Base-by-base conservation (phyloP, 1,284 basidiomycete genomes). In the Leccinum subrobustum region DNA sequence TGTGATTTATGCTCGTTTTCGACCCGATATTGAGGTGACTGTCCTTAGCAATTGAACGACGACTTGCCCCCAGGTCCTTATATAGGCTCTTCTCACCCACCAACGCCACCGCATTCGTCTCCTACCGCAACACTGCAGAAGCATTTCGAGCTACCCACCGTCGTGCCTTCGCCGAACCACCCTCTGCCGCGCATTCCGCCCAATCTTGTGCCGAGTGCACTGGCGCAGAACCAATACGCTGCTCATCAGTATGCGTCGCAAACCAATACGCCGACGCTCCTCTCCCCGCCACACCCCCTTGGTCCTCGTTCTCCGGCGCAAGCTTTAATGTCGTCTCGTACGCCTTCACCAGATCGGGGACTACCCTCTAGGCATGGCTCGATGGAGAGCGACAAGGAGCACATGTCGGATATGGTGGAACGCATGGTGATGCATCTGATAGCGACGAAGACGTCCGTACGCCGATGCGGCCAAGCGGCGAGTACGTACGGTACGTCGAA, bases 211-310 rank as follows among this genome's bases (percentile, higher is more conserved):
- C 47, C 73, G 60, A 63, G 47, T 55, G 56, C 52, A 50, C 37
- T 70, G 56, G 33, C 59, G 20, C 55, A 58, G 58, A 64, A 57
- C 64, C 69, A 68, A 55, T 54, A 62, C 51, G 52, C 65, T 11
- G 59, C 61, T 11, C 60, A 69, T 42, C 67, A 65, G 52, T 69
- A 64, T 58, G 67, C 64, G 23, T 73, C 70, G 42, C 68, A 63
- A 63, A 11, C 60, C 20, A 69, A 62, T 56, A 72, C 64, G 29
- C 70, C 67, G 52, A 70, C 65, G 51, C 76, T 78, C 3, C 79
- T 89, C 25, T 85, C 83, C 0, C 85, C 87, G 2, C 88, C 89
- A 2, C 88, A 85, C 27, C 80, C 82, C 2, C 87, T 87, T 59
- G 89, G 89, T 1, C 89, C 89, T 33, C 86, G 88, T 18, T 83